phyloP scores from a whole-genome alignment of 805 yeast species.

The Candida coquimbonensis region DNA sequence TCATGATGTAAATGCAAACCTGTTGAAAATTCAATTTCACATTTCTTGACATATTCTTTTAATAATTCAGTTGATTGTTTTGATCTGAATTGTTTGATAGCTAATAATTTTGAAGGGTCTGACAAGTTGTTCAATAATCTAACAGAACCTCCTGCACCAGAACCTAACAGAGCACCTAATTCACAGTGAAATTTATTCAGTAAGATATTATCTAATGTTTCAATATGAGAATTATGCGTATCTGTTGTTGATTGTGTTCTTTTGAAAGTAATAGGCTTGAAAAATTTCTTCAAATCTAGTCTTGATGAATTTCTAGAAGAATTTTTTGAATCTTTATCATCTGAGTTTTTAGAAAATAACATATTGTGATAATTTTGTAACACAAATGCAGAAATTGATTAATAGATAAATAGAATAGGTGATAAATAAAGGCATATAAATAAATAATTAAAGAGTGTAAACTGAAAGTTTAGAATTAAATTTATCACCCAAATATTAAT shows the following conservation, averaged over 20 bases:
- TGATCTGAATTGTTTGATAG: constrained; percentile 77
- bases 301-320: not conserved
- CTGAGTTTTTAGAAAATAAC: not conserved
- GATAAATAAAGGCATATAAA: too few species aligned
- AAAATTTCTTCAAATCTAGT: constrained; percentile 21
- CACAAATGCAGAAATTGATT: not conserved
- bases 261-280: constrained; percentile 12
- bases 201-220: constrained; percentile 44
- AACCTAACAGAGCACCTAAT: constrained; percentile 67
- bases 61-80: constrained; percentile 61
- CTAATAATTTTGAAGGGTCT: constrained; percentile 55
- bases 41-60: constrained; percentile 77
- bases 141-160: constrained; percentile 90
- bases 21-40: constrained; percentile 84
- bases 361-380: not conserved
- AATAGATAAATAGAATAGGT: too few species aligned
- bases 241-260: constrained; percentile 7
- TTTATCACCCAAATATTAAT: too few species aligned
- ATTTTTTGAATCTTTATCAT: not conserved
- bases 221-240: constrained; percentile 2
- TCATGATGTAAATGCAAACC: constrained; percentile 81
- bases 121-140: constrained; percentile 62
- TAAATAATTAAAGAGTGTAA: too few species aligned
- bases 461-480: too few species aligned
- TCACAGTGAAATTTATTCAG: constrained; percentile 57